Evolutionary conservation across 345 rosid genomes (phyloP), one percentile per base, ranked within the genome.

Genomic region (Salix dunnii): DNA sequence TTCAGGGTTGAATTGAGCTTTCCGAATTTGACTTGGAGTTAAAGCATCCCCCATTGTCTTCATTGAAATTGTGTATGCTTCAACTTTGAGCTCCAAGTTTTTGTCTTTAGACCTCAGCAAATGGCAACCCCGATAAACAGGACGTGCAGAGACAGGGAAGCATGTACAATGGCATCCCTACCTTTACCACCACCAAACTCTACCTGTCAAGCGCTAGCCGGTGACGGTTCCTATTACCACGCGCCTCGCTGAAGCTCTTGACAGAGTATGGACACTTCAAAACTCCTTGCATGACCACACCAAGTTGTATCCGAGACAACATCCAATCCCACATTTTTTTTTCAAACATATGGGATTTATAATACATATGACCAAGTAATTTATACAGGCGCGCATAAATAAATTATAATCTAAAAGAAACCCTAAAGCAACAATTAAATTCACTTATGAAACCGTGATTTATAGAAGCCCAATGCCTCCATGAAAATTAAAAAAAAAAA

Each of bases 41-140:
- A n/a, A 58, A 58, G 62, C 62, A 58, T 58, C 67, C 5, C 5
- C 11, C 38, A 16, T 7, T 64, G 67, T 62, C 30, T 20, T 3
- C 67, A 4, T 27, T 13, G 67, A 53, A 53, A 53, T 14, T 16
- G 38, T 51, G 74, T 72, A 36, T 25, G 31, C 61, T 60, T 73
- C 70, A 17, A 43, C 28, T 74, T 63, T 64, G 30, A n/a, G 60
- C 30, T 74, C 70, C 14, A 28, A 46, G 60, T 43, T 43, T 6
- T 74, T 74, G 70, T 64, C 77, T 74, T 65, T 62, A 63, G 62
- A 42, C 60, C 77, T 46, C 17, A 33, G 33, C 20, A 4, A 63
- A 25, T 63, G 67, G 9, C 35, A 27, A 13, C 35, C 25, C 67
- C 67, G 28, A 63, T 11, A n/a, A 55, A 55, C 5, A 28, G 33